Evolutionary conservation across 2,329 filamentous ascomycete genomes (phyloP).

Genomic region (Fusarium keratoplasticum): DNA sequence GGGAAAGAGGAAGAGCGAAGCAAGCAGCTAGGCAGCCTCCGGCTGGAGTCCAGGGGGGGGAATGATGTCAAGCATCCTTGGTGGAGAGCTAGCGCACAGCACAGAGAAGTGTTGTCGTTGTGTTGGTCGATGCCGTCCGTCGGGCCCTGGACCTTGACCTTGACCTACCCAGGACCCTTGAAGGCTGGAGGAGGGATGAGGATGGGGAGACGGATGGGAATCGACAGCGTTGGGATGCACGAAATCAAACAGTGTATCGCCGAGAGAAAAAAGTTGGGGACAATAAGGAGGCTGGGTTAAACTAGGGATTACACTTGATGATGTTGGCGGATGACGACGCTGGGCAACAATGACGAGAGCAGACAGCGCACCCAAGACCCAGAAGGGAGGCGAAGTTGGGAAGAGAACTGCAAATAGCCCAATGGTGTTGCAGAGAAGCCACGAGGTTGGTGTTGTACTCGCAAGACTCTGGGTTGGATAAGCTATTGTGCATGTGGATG

Average conservation of each 20-base stretch:
- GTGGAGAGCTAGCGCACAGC: neutral
- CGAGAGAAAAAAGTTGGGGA: neutral
- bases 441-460: constrained; percentile 32
- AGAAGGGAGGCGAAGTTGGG: constrained; percentile 8
- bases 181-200: neutral
- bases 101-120: neutral
- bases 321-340: constrained; percentile 38
- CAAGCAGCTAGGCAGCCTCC: constrained; percentile 27
- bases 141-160: constrained; percentile 4
- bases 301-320: constrained; percentile 7
- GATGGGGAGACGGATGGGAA: neutral
- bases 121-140: constrained; percentile 4
- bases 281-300: constrained; percentile 26
- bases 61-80: constrained; percentile 25
- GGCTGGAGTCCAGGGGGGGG: constrained; percentile 10
- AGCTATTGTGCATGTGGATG: neutral
- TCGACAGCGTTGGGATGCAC: neutral
- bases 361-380: neutral
- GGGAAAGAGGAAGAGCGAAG: constrained; percentile 7
- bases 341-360: constrained; percentile 10
- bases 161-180: neutral
- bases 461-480: constrained; percentile 9
- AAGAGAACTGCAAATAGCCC: neutral
- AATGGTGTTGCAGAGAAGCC: constrained; percentile 1
- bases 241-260: constrained; percentile 5